Evolutionary conservation across 2,329 filamentous ascomycete genomes (phyloP), one percentile per base, ranked within the genome.

Genomic region (Cladosporium cucumerinum): DNA sequence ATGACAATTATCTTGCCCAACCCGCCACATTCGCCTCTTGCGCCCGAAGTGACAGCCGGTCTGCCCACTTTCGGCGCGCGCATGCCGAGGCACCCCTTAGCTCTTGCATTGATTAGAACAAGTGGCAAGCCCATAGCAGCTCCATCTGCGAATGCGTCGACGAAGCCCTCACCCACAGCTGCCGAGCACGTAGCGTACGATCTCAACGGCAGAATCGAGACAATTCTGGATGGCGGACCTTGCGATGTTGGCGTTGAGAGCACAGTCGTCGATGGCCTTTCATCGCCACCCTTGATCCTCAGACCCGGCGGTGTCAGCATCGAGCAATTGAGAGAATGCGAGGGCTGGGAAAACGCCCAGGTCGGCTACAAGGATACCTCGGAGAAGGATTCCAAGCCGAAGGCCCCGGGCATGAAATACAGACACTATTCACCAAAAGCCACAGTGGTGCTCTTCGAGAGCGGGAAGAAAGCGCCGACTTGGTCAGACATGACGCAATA

Each of bases 331-430:
- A 83, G 89, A 51, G 75, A 80, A 48, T 92, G 89, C 73, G 81
- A 84, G 0, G 94, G 94, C 0, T 99, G 95, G 94, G 89, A 93
- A 74, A 80, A 85, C 46, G 91, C 92, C 0, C 82, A 84, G 67
- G 87, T 89, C 66, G 94, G 86, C 12, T 98, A 97, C 77, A 87
- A 89, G 73, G 92, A 97, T 72, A 84, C 85, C 65, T 86, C 87
- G 18, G 86, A 92, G 71, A 86, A 67, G 49, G 89, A 86, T 5
- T 86, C 85, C 59, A 80, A 77, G 11, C 95, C 95, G 0, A 84
- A 92, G 64, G 95, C 95, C 0, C 95, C 95, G 0, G 95, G 95
- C 0, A 99, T 99, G 95, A 99, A 99, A 79, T 99, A 99, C 76
- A 92, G 95, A 75, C 95, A 99, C 76, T 99, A 99, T 74, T 96